phyloP scores from a whole-genome alignment of 140 eudicot genomes.

The Cichorium intybus region DNA sequence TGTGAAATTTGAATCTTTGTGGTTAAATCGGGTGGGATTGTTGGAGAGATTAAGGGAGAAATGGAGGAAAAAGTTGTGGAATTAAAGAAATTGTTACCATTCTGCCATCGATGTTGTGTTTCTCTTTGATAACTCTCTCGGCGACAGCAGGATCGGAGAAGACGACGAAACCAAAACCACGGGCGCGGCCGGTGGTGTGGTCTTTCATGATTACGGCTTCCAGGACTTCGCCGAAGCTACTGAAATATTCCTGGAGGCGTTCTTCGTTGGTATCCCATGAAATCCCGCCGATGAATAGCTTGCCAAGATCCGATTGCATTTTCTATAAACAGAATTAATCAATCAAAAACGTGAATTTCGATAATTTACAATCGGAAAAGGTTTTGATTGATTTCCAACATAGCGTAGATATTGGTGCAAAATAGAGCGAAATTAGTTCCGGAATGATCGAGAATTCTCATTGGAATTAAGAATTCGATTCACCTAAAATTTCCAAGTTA shows the following conservation, averaged over 20 bases:
- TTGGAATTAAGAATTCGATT: constrained; percentile 13
- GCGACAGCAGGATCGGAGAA: constrained; percentile 69
- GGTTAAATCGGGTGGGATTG: not conserved
- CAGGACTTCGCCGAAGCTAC: constrained; percentile 58
- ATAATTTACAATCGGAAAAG: not conserved
- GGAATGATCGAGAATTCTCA: not conserved
- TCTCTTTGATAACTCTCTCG: constrained; percentile 66
- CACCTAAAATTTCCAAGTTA: constrained; percentile 3
- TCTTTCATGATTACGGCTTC: constrained; percentile 80
- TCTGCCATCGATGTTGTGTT: constrained; percentile 72
- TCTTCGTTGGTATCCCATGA: constrained; percentile 77
- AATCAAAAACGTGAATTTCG: not conserved
- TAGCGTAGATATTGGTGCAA: constrained; percentile 4
- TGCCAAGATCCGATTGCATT: constrained; percentile 80
- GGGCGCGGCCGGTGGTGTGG: constrained; percentile 69
- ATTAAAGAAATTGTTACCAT: constrained; percentile 34
- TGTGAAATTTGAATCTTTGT: not conserved
- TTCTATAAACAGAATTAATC: constrained; percentile 28
- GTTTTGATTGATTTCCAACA: not conserved
- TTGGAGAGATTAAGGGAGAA: not conserved
- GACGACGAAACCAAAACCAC: constrained; percentile 71
- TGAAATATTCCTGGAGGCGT: constrained; percentile 59
- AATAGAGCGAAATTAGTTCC: not conserved
- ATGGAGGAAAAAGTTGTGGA: not conserved
- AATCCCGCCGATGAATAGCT: constrained; percentile 66